Conservation (phyloP, 306 rosid genomes). For the Trifolium pratense region DNA sequence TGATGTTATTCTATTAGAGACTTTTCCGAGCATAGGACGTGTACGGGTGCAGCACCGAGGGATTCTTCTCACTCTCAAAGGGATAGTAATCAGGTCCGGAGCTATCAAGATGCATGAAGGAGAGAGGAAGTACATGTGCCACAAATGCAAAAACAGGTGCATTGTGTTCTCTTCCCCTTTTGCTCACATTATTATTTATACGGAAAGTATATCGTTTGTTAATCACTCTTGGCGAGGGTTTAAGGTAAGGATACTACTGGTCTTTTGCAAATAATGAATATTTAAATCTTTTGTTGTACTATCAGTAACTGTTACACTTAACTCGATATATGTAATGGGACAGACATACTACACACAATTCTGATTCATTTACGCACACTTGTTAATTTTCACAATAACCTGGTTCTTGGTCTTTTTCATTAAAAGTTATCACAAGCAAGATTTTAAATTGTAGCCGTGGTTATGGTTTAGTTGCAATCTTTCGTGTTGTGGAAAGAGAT, state of each 20-base stretch:
- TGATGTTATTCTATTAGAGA: slow-evolving; percentile 52
- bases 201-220: neutral
- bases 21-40: slow-evolving; percentile 84
- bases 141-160: slow-evolving; percentile 76
- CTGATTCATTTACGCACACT: neutral
- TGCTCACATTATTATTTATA: neutral
- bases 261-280: neutral
- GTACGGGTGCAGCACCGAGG: slow-evolving; percentile 87
- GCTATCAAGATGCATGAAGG: slow-evolving; percentile 95
- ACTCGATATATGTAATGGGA: neutral
- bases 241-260: neutral
- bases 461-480: neutral
- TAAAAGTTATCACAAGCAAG: neutral
- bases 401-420: neutral
- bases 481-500: neutral
- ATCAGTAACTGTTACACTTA: neutral
- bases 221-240: neutral
- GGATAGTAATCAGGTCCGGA: slow-evolving; percentile 89
- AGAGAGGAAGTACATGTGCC: slow-evolving; percentile 88
- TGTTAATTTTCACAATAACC: neutral
- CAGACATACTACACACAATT: neutral
- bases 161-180: neutral
- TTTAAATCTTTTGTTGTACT: neutral
- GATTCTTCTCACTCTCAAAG: slow-evolving; percentile 87
- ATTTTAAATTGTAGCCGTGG: neutral